These are phyloP conservation scores for Pseudogymnoascus sp. DNA, from an alignment of 2,329 filamentous ascomycete species.

Conservation along the genomic window DNA sequence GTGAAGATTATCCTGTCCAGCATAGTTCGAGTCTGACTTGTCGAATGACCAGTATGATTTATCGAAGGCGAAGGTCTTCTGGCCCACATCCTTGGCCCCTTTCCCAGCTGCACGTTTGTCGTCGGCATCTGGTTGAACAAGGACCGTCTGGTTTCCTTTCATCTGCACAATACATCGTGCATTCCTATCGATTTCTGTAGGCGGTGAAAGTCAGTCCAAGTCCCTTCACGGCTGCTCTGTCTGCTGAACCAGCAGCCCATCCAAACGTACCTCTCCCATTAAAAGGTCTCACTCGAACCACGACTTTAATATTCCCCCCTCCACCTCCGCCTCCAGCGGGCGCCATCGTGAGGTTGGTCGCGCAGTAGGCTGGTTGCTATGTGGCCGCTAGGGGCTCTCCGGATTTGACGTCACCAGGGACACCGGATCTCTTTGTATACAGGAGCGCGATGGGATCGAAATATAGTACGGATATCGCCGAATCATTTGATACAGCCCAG, in stretches of 20 bases:
- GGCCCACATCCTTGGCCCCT: conserved; percentile 58
- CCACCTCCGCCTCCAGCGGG: conserved; percentile 56
- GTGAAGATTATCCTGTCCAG: conserved; percentile 83
- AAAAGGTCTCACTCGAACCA: conserved; percentile 92
- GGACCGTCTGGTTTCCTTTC: conserved; percentile 84
- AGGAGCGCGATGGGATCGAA: background rate
- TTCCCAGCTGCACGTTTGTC: conserved; percentile 52
- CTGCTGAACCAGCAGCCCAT: conserved; percentile 11
- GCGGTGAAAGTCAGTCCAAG: conserved; percentile 12
- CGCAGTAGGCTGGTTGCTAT: conserved; percentile 3
- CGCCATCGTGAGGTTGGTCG: conserved; percentile 20
- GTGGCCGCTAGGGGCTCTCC: background rate
- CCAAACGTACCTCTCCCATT: conserved; percentile 72
- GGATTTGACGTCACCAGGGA: conserved; percentile 6
- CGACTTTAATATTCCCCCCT: conserved; percentile 98
- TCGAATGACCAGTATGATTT: conserved; percentile 98
- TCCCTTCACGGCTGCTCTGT: background rate
- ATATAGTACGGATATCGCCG: background rate
- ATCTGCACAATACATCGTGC: conserved; percentile 97
- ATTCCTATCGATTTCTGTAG: conserved; percentile 73
- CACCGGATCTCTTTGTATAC: background rate
- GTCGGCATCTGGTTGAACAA: conserved; percentile 58
- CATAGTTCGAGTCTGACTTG: conserved; percentile 70
- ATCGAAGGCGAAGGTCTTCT: conserved; percentile 92
- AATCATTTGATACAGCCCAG: background rate